Conservation (phyloP, 192 early-diverging fungal species). For the Backusella parvicylindrica region DNA sequence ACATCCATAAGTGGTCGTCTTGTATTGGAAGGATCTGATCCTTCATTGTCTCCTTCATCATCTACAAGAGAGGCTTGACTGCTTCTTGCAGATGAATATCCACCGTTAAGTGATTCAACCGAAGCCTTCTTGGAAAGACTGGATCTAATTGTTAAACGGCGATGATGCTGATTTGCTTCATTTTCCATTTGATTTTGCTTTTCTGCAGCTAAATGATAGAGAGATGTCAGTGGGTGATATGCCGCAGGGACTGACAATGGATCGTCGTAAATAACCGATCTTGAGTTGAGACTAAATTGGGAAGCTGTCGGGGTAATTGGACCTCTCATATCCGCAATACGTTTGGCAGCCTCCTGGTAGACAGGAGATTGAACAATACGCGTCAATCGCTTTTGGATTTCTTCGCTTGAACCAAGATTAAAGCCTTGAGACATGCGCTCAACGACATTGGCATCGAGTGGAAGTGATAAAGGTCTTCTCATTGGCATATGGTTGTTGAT, state of each 20-base stretch:
- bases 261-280: slow-evolving; percentile 20
- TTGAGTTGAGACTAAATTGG: neutral
- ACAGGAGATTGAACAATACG: slow-evolving; percentile 48
- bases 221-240: slow-evolving; percentile 70
- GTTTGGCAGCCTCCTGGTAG: slow-evolving; percentile 32
- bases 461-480: slow-evolving; percentile 47
- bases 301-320: neutral
- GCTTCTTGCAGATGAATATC: slow-evolving; percentile 7
- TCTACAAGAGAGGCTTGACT: slow-evolving; percentile 15
- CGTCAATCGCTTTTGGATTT: slow-evolving; percentile 50
- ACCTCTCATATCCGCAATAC: neutral
- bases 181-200: slow-evolving; percentile 17
- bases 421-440: slow-evolving; percentile 67
- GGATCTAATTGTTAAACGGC: neutral
- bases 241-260: slow-evolving; percentile 30
- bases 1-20: neutral
- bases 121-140: slow-evolving; percentile 19
- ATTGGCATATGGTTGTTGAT: slow-evolving; percentile 65
- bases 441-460: slow-evolving; percentile 58
- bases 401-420: slow-evolving; percentile 66
- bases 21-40: neutral
- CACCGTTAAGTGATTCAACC: slow-evolving; percentile 10
- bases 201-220: slow-evolving; percentile 81
- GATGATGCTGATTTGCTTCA: neutral
- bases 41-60: neutral